Evolutionary conservation across 371 early-diverging fungal species (phyloP).

Genomic region (Apophysomyces elegans): DNA sequence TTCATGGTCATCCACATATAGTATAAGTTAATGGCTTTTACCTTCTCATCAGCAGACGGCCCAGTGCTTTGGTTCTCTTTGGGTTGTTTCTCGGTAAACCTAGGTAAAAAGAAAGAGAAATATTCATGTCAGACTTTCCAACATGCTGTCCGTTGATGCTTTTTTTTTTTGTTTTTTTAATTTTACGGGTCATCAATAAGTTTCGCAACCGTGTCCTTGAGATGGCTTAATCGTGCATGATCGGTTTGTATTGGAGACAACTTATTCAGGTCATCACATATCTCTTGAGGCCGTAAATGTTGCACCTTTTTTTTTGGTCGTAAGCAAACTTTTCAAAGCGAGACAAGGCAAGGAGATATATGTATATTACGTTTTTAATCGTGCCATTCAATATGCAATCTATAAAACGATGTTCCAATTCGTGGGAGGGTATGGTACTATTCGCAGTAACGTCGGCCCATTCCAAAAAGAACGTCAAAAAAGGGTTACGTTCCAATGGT

Average conservation of each 20-base stretch:
- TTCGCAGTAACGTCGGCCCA: constrained; percentile 20
- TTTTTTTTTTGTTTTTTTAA: background rate
- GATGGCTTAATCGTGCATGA: constrained; percentile 8
- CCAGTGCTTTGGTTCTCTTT: background rate
- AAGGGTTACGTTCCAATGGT: constrained; percentile 43
- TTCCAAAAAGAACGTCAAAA: constrained; percentile 50
- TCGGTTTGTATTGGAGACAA: constrained; percentile 20
- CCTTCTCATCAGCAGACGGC: background rate
- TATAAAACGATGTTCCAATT: constrained; percentile 41
- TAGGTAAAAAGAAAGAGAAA: background rate
- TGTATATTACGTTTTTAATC: constrained; percentile 26
- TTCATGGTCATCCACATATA: too few species aligned
- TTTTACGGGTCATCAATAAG: constrained; percentile 44
- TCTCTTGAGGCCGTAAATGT: constrained; percentile 22
- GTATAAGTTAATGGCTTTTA: background rate
- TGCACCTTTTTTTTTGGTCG: background rate
- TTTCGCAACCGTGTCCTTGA: constrained; percentile 28
- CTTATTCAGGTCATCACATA: constrained; percentile 22
- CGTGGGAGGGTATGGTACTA: background rate
- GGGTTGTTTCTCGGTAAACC: background rate
- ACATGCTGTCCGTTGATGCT: too few species aligned
- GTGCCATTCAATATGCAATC: constrained; percentile 41
- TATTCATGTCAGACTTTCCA: background rate
- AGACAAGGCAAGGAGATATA: background rate
- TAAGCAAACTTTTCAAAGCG: background rate